Evolutionary conservation across 2,329 filamentous ascomycete genomes (phyloP).

Genomic region (Cryphonectria carpinicola): DNA sequence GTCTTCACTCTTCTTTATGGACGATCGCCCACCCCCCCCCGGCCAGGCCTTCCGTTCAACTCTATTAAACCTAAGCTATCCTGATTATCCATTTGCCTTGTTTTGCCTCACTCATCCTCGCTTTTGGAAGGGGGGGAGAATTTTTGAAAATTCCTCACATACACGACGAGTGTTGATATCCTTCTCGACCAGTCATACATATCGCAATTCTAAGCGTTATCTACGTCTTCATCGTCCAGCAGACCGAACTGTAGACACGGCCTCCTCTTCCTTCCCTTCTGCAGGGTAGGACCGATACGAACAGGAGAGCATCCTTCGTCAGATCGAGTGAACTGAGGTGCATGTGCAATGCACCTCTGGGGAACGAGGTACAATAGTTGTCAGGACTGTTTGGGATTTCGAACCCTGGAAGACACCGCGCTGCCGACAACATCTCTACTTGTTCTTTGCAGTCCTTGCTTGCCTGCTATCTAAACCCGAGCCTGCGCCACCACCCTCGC

Average conservation of each 20-base stretch:
- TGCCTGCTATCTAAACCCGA: not conserved
- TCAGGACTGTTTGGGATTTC: not conserved
- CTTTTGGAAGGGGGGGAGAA: not conserved
- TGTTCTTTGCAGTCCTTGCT: not conserved
- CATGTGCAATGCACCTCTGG: not conserved
- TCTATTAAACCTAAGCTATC: not conserved
- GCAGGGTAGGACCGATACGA: not conserved
- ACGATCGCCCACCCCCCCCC: not conserved
- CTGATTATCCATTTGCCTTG: not conserved
- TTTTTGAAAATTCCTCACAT: not conserved
- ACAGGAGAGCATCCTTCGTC: not conserved
- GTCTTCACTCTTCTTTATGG: not conserved
- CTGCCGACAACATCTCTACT: not conserved
- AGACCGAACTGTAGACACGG: not conserved
- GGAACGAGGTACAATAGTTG: not conserved
- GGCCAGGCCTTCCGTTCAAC: not conserved
- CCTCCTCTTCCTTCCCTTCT: too few species aligned
- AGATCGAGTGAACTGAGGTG: not conserved
- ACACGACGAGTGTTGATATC: not conserved
- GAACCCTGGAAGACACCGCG: not conserved
- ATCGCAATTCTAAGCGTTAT: not conserved
- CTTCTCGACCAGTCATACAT: not conserved
- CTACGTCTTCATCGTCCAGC: slow-evolving; percentile 1
- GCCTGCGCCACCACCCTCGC: not conserved
- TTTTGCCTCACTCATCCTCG: not conserved